Evolutionary conservation across 805 yeast genomes (phyloP).

Genomic region (Myxozyma sirexii): DNA sequence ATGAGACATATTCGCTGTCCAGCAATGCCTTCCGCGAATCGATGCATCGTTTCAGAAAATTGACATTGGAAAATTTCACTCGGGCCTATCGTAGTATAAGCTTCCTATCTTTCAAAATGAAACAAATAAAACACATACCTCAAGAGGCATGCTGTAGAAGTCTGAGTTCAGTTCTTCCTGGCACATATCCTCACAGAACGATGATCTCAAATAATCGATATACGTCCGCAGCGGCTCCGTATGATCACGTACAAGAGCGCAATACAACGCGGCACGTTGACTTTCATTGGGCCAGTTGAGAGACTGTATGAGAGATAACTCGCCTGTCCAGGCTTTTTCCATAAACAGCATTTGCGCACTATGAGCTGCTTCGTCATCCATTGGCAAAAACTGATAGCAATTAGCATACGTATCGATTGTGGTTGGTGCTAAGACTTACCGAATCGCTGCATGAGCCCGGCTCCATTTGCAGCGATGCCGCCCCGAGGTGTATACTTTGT

Average conservation of each 20-base stretch:
- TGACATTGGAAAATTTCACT: constrained; percentile 1
- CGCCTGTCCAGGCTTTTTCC: neutral
- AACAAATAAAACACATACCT: neutral
- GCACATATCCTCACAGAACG: neutral
- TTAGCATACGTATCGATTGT: neutral
- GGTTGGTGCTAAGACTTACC: neutral
- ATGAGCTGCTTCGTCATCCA: constrained; percentile 3
- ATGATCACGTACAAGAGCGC: constrained; percentile 1
- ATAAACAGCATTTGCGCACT: neutral
- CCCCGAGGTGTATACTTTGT: neutral
- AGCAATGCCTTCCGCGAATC: neutral
- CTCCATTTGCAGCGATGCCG: neutral
- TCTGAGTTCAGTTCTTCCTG: neutral
- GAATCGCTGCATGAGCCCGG: neutral
- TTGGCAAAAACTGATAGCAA: constrained; percentile 1
- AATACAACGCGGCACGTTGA: constrained; percentile 4
- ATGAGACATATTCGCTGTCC: neutral
- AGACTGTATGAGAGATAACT: neutral
- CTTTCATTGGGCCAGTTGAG: constrained; percentile 1
- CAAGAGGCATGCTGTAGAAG: constrained; percentile 4
- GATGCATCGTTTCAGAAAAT: neutral
- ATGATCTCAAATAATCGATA: neutral
- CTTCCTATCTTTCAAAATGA: neutral
- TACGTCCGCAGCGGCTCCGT: neutral
- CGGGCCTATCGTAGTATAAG: constrained; percentile 1